Evolutionary conservation across 2,329 filamentous ascomycete genomes (phyloP).

Genomic region (Blastomyces gilchristii): DNA sequence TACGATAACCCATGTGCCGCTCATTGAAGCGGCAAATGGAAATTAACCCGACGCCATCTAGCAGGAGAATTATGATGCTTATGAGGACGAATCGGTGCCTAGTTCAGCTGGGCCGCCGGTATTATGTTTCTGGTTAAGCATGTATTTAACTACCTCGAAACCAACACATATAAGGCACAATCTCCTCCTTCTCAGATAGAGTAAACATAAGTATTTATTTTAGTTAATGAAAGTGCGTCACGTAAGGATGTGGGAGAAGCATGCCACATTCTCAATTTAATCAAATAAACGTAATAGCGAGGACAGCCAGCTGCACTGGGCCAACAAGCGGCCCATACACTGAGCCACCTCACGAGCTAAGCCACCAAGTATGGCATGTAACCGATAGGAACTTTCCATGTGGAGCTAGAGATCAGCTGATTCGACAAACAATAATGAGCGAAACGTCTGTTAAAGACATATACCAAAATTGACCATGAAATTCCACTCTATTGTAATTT

Average conservation of each 20-base stretch:
- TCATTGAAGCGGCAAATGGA: not conserved
- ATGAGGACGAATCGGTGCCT: too few relatives aligned
- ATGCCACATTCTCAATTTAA: not conserved
- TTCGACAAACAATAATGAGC: not conserved
- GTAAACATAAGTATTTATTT: too few relatives aligned
- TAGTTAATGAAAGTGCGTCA: not conserved
- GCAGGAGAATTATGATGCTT: not conserved
- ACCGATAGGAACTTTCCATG: not conserved
- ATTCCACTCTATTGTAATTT: not conserved
- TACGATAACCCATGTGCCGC: not conserved
- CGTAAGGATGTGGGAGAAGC: not conserved
- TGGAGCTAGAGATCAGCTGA: not conserved
- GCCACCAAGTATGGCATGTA: not conserved
- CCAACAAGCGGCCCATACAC: not conserved
- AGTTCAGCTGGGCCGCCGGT: too few relatives aligned
- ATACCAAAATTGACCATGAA: not conserved
- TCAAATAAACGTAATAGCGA: not conserved
- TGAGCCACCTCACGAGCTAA: not conserved
- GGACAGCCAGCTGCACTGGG: not conserved
- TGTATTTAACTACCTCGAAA: too few relatives aligned
- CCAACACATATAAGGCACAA: too few relatives aligned
- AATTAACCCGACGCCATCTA: not conserved
- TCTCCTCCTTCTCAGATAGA: too few relatives aligned
- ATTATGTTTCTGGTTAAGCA: too few relatives aligned
- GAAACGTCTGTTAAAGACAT: not conserved